Base-by-base conservation (phyloP, 345 rosid genomes). In the Melastoma malabathricum region DNA sequence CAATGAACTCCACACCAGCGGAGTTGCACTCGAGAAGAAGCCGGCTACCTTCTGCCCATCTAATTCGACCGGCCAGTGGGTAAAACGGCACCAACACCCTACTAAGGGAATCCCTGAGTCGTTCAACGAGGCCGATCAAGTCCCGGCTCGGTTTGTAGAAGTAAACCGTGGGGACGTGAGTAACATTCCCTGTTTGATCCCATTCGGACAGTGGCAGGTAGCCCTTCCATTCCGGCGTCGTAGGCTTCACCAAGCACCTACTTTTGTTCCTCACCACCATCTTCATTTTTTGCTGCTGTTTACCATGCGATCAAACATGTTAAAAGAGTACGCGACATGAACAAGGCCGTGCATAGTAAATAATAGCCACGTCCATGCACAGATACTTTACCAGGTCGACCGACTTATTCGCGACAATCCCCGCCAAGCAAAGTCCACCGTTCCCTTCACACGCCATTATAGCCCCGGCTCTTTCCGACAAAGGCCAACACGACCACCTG, bases 51-150 rank as follows among this genome's bases (percentile, higher is more conserved):
- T 22, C 25, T 22, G 25, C 4, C 25, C 25, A 22, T 20, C 59
- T 46, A 3, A 81, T 63, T 43, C 84, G 84, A 10, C 84, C 84
- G 1, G 83, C 84, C 1, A 81, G 49, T 5, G 74, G 88, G 53
- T 81, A 78, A 10, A 81, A 81, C n/a, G 62, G 64, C 25, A 75
- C 63, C 44, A 81, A 50, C 1, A 63, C 70, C 18, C 56, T 61
- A 47, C 73, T 64, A 20, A 81, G 59, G 0, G 82, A 78, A n/a
- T 34, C 48, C 47, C 51, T 73, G 0, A 78, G 68, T 2, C 25
- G 2, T 22, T 22, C 25, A 47, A 61, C 57, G 52, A 48, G 56
- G 43, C 67, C 38, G 22, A 75, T 48, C 48, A 56, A n/a, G 43
- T 64, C 50, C 4, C 38, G 12, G 4, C 71, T 53, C 39, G 74